Evolutionary conservation across 139 green algal species (phyloP).

Genomic region (Yamagishiella unicocca): DNA sequence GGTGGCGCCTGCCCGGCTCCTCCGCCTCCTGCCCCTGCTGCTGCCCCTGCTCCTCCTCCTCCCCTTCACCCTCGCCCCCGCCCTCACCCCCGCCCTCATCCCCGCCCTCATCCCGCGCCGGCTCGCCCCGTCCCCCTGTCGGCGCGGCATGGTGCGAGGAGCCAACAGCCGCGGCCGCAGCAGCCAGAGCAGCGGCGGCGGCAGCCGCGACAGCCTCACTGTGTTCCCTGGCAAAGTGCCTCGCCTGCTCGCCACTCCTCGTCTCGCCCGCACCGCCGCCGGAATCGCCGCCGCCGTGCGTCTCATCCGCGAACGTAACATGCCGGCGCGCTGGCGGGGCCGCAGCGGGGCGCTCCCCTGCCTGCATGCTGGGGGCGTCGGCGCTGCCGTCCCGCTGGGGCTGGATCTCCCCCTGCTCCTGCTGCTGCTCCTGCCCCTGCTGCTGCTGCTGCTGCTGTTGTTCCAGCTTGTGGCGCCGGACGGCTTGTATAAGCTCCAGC

Average conservation of each 20-base stretch:
- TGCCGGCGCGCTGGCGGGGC: not conserved
- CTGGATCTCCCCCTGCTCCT: not conserved
- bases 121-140: not conserved
- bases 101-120: not conserved
- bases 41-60: not conserved
- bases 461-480: not conserved
- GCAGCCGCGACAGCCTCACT: not conserved
- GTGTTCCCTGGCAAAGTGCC: no score
- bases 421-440: not conserved
- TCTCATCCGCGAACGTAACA: not conserved
- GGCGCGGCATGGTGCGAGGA: not conserved
- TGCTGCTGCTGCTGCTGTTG: conserved; percentile 17
- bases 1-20: not conserved
- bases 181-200: conserved; percentile 17
- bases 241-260: no score
- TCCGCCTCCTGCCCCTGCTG: not conserved
- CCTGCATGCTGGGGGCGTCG: not conserved
- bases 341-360: not conserved
- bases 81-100: not conserved
- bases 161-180: not conserved
- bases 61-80: not conserved
- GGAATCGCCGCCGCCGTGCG: not conserved
- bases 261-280: not conserved
- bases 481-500: not conserved
- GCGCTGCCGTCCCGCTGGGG: no score